Evolutionary conservation across 495 filamentous ascomycete species (phyloP).

Genomic region (Hyaloscypha finlandica): DNA sequence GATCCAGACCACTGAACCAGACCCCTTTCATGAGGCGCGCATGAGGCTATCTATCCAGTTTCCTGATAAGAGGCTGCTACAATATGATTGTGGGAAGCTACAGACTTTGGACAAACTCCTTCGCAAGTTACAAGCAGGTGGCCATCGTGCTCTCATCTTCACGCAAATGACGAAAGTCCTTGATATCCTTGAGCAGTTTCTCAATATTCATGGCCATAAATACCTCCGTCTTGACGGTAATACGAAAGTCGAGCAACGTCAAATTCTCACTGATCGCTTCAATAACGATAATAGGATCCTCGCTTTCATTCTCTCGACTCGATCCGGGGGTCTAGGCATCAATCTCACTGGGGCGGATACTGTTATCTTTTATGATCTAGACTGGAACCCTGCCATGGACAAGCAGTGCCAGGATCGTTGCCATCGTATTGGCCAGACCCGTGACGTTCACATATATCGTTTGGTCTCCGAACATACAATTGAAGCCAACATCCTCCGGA

Average conservation of each 20-base stretch:
- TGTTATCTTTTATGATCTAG: slow-evolving; percentile 98
- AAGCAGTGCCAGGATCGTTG: slow-evolving; percentile 98
- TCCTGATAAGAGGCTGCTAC: slow-evolving; percentile 90
- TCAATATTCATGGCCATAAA: slow-evolving; percentile 97
- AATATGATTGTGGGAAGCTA: slow-evolving; percentile 98
- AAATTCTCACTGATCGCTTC: slow-evolving; percentile 94
- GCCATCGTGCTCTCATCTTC: slow-evolving; percentile 94
- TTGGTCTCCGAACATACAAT: slow-evolving; percentile 98
- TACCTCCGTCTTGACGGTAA: slow-evolving; percentile 94
- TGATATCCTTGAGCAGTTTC: slow-evolving; percentile 95
- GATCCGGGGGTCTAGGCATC: slow-evolving; percentile 93
- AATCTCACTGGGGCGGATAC: slow-evolving; percentile 97
- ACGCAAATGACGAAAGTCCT: slow-evolving; percentile 99
- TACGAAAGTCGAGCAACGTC: slow-evolving; percentile 92
- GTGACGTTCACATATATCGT: slow-evolving; percentile 97
- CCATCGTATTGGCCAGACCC: slow-evolving; percentile 96
- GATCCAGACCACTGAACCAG: slow-evolving; percentile 38
- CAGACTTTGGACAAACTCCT: slow-evolving; percentile 87
- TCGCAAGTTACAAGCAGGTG: slow-evolving; percentile 82
- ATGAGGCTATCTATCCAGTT: slow-evolving; percentile 95
- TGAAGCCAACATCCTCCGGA: slow-evolving; percentile 96
- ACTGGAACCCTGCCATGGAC: slow-evolving; percentile 99
- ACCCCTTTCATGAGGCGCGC: slow-evolving; percentile 92
- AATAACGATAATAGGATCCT: slow-evolving; percentile 92
- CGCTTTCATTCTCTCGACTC: slow-evolving; percentile 91